A percentile compares a stretch with the other conserved stretches of the same genome.
phyloP scores from a whole-genome alignment of 2,329 filamentous ascomycete species.

The Massarina eburnea region DNA sequence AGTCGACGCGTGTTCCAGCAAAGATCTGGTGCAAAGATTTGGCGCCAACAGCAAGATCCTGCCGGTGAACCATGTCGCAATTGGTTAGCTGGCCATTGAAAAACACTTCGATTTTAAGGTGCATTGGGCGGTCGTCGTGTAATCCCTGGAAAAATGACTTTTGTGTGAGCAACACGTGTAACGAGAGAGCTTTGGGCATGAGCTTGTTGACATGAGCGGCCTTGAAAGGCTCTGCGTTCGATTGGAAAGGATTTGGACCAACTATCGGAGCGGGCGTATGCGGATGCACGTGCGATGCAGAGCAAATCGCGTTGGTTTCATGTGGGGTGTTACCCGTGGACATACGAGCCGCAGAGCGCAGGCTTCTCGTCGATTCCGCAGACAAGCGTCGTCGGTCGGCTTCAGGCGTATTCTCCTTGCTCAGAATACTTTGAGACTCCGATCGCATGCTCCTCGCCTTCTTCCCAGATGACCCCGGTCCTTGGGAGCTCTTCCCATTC shows the following conservation, averaged over 20 bases:
- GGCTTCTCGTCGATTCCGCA: neutral
- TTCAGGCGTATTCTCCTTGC: neutral
- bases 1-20: constrained; percentile 43
- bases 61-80: constrained; percentile 28
- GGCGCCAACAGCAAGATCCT: constrained; percentile 19
- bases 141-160: constrained; percentile 32
- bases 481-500: neutral
- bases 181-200: constrained; percentile 26
- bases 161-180: constrained; percentile 35
- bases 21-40: constrained; percentile 35
- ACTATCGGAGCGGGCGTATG: neutral
- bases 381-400: neutral
- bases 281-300: neutral
- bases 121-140: constrained; percentile 20
- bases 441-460: neutral
- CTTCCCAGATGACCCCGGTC: neutral
- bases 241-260: neutral
- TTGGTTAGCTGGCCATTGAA: constrained; percentile 49
- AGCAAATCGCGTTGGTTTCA: neutral
- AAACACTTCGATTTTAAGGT: constrained; percentile 52
- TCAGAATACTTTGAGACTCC: neutral
- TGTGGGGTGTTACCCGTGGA: neutral
- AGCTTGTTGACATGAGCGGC: neutral
- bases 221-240: neutral
- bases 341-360: neutral